A percentile compares a stretch with the other conserved stretches of the same genome.
Conservation (phyloP, 2,329 filamentous ascomycete genomes). For the Sclerotinia sclerotiorum region DNA sequence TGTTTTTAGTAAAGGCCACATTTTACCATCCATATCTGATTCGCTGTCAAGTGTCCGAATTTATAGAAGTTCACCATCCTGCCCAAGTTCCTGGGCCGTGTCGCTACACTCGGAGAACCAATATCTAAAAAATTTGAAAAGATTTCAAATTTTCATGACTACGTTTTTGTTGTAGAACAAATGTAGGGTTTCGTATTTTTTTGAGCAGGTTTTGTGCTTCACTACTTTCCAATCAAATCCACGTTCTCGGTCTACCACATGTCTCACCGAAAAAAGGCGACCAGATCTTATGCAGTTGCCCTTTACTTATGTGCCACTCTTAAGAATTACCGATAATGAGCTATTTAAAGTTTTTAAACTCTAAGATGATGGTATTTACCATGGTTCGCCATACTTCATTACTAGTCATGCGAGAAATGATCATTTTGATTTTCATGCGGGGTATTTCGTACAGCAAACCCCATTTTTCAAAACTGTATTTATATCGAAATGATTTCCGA, state of each 20-base stretch:
- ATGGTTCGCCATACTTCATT: slow-evolving; percentile 12
- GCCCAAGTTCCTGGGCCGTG: slow-evolving; percentile 11
- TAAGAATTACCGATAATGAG: slow-evolving; percentile 1
- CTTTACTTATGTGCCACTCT: slow-evolving; percentile 20
- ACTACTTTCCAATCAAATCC: slow-evolving; percentile 6
- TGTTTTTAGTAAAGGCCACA: neutral
- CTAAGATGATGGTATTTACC: slow-evolving; percentile 6
- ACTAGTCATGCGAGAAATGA: slow-evolving; percentile 18
- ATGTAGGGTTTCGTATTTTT: neutral
- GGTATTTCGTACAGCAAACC: slow-evolving; percentile 20
- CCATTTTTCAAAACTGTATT: slow-evolving; percentile 1
- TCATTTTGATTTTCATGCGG: slow-evolving; percentile 14
- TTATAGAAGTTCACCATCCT: slow-evolving; percentile 12
- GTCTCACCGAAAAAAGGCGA: slow-evolving; percentile 21
- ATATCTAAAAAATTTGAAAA: neutral
- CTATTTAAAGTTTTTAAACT: neutral
- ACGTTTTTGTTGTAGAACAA: neutral
- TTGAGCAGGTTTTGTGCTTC: slow-evolving; percentile 8
- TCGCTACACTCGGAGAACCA: slow-evolving; percentile 18
- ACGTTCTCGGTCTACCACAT: slow-evolving; percentile 19
- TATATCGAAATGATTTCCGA: neutral
- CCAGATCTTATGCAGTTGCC: slow-evolving; percentile 24
- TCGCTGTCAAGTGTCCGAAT: neutral
- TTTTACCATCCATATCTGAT: slow-evolving; percentile 6
- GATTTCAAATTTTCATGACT: neutral